Conservation (phyloP, 2,329 filamentous ascomycete species). For the Aspergillus sp. region DNA sequence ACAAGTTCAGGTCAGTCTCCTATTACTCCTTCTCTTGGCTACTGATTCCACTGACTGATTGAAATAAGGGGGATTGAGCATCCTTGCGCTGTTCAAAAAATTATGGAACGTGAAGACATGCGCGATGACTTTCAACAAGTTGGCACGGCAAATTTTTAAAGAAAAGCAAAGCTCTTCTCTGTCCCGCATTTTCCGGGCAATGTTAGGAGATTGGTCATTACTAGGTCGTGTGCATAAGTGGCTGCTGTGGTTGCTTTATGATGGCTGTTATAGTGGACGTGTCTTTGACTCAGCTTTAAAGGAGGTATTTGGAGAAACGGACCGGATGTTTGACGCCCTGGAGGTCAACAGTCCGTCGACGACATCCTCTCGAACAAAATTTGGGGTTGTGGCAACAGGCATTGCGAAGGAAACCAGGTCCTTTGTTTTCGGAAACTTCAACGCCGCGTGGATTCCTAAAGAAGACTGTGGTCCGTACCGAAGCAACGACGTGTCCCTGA, state of each 20-base stretch:
- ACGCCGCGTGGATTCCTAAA: not conserved
- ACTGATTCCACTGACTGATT: not conserved
- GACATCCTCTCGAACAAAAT: slow-evolving; percentile 7
- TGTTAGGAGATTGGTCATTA: not conserved
- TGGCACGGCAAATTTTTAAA: slow-evolving; percentile 5
- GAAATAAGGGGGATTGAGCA: slow-evolving; percentile 17
- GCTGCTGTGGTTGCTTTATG: slow-evolving; percentile 17
- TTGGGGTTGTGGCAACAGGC: slow-evolving; percentile 17
- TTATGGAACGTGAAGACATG: slow-evolving; percentile 11
- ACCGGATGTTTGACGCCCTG: slow-evolving; percentile 14
- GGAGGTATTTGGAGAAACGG: slow-evolving; percentile 14
- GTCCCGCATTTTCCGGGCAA: not conserved
- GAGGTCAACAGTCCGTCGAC: not conserved
- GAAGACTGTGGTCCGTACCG: not conserved
- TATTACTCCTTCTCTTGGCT: not conserved
- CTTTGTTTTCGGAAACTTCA: slow-evolving; percentile 22
- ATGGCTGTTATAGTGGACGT: slow-evolving; percentile 21
- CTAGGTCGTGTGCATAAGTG: slow-evolving; percentile 6
- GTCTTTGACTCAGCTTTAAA: slow-evolving; percentile 20
- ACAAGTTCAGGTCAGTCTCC: slow-evolving; percentile 8
- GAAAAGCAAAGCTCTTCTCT: slow-evolving; percentile 10
- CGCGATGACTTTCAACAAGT: slow-evolving; percentile 4
- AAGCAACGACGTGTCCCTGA: not conserved
- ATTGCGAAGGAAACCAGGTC: slow-evolving; percentile 17
- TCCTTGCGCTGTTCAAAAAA: slow-evolving; percentile 15